Evolutionary conservation across 768 basidiomycete species (phyloP), one percentile per base, ranked within the genome.

Genomic region (Amylocystis lapponica): DNA sequence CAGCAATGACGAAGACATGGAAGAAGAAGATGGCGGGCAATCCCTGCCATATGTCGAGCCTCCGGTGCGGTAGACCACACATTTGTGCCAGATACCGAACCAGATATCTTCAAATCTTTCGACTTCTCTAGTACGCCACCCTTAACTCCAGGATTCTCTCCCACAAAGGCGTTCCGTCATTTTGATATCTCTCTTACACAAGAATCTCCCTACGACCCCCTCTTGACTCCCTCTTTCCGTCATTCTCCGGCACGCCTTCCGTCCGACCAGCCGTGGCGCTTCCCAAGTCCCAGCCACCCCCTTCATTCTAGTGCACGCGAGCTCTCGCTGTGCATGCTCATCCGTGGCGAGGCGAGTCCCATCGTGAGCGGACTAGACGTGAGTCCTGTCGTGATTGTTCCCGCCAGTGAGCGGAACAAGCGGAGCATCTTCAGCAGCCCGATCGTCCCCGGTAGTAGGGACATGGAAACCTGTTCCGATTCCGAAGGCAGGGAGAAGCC

Each of bases 231-330:
- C 1, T 75, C 84, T 4, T 88, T 88, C 60, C 78, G 83, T 29
- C 85, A 88, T 60, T 86, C 83, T 9, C 82, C 84, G 14, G 75
- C 81, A 1, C 81, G 78, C 9, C 75, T 82, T 19, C 83, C 84
- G 5, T 84, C 81, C 14, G 81, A 86, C 52, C 86, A 87, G 47
- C 86, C 86, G 3, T 89, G 86, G 86, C 78, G 83, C 27, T 86
- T 80, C 56, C 78, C 83, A 7, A 88, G 84, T 53, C 84, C 85
- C 10, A 85, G 81, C 44, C 84, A 89, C 54, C 85, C 85, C 2
- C 63, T 87, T 31, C 81, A 86, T 60, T 80, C 78, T 14, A 71
- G 64, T 29, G 71, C 76, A 13, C 75, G 78, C 27, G 81, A 86
- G 44, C 56, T 85, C 14, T 81, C 81, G 23, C 65, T 89, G 33